Conservation (phyloP, 805 yeast genomes). For the Zygotorulaspora florentina region DNA sequence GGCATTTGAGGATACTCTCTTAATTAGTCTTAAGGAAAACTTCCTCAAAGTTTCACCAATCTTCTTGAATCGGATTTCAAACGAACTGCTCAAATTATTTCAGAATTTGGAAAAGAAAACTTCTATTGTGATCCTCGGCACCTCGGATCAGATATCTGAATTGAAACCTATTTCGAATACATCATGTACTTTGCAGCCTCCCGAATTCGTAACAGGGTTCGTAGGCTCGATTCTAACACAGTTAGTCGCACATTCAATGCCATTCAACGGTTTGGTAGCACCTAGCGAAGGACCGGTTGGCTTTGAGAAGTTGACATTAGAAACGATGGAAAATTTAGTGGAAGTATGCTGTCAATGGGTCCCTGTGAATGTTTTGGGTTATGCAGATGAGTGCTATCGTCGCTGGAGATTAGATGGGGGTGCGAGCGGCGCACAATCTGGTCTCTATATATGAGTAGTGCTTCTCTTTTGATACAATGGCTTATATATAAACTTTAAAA, state of each 20-base stretch:
- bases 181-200: slow-evolving; percentile 44
- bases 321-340: slow-evolving; percentile 28
- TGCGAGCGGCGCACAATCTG: slow-evolving; percentile 32
- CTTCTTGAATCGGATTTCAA: slow-evolving; percentile 31
- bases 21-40: slow-evolving; percentile 29
- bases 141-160: slow-evolving; percentile 29
- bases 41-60: slow-evolving; percentile 36
- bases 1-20: slow-evolving; percentile 16
- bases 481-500: not conserved
- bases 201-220: slow-evolving; percentile 58
- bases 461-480: not conserved
- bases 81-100: slow-evolving; percentile 17
- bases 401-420: slow-evolving; percentile 31
- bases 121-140: slow-evolving; percentile 25
- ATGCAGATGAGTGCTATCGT: slow-evolving; percentile 28
- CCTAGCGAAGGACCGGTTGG: slow-evolving; percentile 64
- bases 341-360: slow-evolving; percentile 17
- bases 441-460: slow-evolving; percentile 26
- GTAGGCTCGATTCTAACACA: slow-evolving; percentile 43
- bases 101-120: slow-evolving; percentile 33
- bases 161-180: slow-evolving; percentile 27
- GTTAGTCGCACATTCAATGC: slow-evolving; percentile 13
- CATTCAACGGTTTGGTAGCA: slow-evolving; percentile 20
- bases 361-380: slow-evolving; percentile 10
- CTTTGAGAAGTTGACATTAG: slow-evolving; percentile 46